Base-by-base conservation (phyloP, 257 asterid species). In the Fraxinus americana region DNA sequence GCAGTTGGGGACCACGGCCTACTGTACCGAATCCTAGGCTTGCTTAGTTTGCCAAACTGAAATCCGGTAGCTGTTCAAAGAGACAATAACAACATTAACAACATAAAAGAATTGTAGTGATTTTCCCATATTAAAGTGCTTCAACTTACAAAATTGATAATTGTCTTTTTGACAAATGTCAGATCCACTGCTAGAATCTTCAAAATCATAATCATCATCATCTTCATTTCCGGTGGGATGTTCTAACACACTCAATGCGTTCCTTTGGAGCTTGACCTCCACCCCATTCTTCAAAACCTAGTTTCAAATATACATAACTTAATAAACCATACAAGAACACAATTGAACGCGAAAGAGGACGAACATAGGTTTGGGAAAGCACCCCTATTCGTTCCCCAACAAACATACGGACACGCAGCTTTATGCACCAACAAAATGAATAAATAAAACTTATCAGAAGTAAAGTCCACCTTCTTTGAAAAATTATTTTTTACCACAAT, bases 201-300 rank as follows among this genome's bases (percentile, higher is more conserved):
- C 91, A 83, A 93, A 87, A 74, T 89, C 94, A 78, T 84, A 88
- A 67, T 89, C 95, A 67, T 83, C 88, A 4, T 89, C 95, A 23
- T 87, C 97, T 85, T 95, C 98, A 72, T 93, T 90, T n/a, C 98
- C 98, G 16, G 98, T 92, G 66, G 98, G 98, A 73, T 89, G 96
- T 80, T 95, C 98, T 82, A 95, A 74, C 57, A 95, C 98, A 57
- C 99, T 93, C 85, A 95, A 84, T 25, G 99, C 99, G 85, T 95
- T 95, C 77, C 98, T 80, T 82, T 94, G 99, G 79, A 95, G 96
- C 86, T 95, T 92, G 67, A 93, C 99, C 86, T 95, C 99, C 79
- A 89, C 96, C 14, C 99, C 99, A 82, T 95, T 95, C 85, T 91
- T 95, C 89, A 95, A 78, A 69, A 93, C 99, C 99, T 95, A 84